Evolutionary conservation across 2,329 filamentous ascomycete species (phyloP), one percentile per base, ranked within the genome.

Genomic region (Blastomyces percursus): DNA sequence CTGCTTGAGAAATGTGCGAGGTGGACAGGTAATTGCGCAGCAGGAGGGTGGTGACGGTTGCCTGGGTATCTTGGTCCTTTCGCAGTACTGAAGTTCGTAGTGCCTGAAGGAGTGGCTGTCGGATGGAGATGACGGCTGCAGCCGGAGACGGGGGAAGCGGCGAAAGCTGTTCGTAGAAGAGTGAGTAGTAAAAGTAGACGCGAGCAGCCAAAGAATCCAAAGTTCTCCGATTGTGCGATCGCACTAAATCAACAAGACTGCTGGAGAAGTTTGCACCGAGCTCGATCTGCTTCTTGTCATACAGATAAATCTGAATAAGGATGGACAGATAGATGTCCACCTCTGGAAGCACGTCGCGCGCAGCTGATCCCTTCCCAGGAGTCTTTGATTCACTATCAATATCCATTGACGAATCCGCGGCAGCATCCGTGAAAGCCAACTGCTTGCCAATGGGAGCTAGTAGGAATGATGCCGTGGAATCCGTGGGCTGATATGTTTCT

Each of bases 61-160:
- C 91, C 78, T 97, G 93, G n/a, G 90, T 96, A 71, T 99, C 94
- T 67, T 91, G 86, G 76, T 99, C 94, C 80, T 97, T 97, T 70
- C 94, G 88, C 66, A 99, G 82, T 35, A 97, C 94, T n/a, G 94
- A 90, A 55, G 93, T 97, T 71, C 94, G 86, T 64, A 99, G 86
- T 21, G 92, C 93, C 61, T 90, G 86, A 62, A 99, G 85, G 59
- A 99, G 84, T 66, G 86, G 88, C 62, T 92, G 90, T 64, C 94
- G 88, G 71, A 96, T 91, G 50, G 87, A 83, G 65, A 96, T 89
- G 67, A 96, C 85, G 3, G 91, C 88, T 7, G 92, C 96, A 71
- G 90, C 87, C 62, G 91, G 88, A 60, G 92, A 96, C 30, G 93
- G 92, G 54, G 94, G 90, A 66, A 93, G 84, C 27, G 93, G 92